These are phyloP conservation scores for Wilcoxina mikolae DNA, from an alignment of 495 filamentous ascomycete species.

Conservation along the genomic window DNA sequence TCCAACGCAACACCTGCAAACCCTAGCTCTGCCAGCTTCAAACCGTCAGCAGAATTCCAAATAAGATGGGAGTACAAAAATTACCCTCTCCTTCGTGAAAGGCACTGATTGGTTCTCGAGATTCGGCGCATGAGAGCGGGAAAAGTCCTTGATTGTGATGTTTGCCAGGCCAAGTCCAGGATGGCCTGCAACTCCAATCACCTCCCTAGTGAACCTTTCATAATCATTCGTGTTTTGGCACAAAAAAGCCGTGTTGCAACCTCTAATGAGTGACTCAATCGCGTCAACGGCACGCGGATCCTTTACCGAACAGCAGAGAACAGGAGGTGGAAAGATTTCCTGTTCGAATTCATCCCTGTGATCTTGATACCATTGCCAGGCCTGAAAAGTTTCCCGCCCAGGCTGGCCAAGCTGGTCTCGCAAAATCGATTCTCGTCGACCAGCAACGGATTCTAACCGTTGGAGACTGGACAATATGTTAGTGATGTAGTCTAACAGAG, in stretches of 20 bases:
- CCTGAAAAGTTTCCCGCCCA: conserved; percentile 47
- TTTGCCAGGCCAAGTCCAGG: conserved; percentile 44
- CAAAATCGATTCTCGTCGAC: conserved; percentile 43
- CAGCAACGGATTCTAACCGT: conserved; percentile 56
- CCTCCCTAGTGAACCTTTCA: conserved; percentile 46
- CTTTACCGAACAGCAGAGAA: conserved; percentile 67
- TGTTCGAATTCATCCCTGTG: conserved; percentile 60
- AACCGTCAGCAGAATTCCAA: neutral
- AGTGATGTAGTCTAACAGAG: neutral
- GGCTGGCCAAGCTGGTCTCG: conserved; percentile 38
- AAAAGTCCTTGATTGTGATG: conserved; percentile 42
- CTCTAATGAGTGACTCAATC: conserved; percentile 57
- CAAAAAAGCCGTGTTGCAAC: conserved; percentile 60
- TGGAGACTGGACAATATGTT: conserved; percentile 29
- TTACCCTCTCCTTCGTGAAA: neutral
- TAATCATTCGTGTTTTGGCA: conserved; percentile 58
- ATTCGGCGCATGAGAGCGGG: conserved; percentile 38
- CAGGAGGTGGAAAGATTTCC: conserved; percentile 70
- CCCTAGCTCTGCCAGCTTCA: conserved; percentile 35
- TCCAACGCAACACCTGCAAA: conserved; percentile 70
- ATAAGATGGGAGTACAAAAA: neutral
- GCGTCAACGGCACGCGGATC: conserved; percentile 56
- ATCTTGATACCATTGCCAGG: conserved; percentile 66
- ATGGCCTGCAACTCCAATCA: conserved; percentile 34
- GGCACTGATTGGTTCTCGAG: conserved; percentile 35